phyloP scores from a whole-genome alignment of 169 alveolate species.

The Ichthyophthirius multifiliis region DNA sequence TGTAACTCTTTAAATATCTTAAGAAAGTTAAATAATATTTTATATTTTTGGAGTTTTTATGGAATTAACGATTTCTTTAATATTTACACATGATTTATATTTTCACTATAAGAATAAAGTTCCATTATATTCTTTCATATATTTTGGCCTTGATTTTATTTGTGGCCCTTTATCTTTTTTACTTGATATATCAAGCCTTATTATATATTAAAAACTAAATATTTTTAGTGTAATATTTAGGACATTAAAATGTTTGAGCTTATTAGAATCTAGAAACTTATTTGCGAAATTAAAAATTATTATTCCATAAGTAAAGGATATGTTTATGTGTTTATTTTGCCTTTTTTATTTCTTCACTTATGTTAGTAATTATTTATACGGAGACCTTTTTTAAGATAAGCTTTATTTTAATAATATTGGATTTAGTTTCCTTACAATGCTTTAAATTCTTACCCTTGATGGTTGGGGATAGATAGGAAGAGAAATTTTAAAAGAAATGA shows the following conservation, averaged over 20 bases:
- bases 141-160: too few species aligned
- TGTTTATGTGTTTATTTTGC: background rate
- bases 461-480: conserved; percentile 22
- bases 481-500: background rate
- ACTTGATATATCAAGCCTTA: background rate
- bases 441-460: conserved; percentile 7
- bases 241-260: background rate
- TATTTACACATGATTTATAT: too few species aligned
- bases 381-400: background rate
- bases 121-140: too few species aligned
- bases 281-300: background rate
- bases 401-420: background rate
- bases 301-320: background rate
- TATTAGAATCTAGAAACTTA: background rate
- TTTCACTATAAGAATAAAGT: too few species aligned
- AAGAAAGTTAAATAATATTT: too few species aligned
- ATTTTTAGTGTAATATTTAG: background rate
- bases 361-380: background rate
- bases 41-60: too few species aligned
- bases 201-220: background rate
- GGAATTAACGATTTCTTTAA: too few species aligned
- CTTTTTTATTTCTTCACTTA: conserved; percentile 7
- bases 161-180: background rate
- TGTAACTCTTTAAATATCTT: too few species aligned
- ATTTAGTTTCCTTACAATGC: background rate